Percentiles rank a stretch among this genome's conserved stretches.
phyloP scores from a whole-genome alignment of 2,329 filamentous ascomycete genomes.

The Mycosphaerella arachidis region DNA sequence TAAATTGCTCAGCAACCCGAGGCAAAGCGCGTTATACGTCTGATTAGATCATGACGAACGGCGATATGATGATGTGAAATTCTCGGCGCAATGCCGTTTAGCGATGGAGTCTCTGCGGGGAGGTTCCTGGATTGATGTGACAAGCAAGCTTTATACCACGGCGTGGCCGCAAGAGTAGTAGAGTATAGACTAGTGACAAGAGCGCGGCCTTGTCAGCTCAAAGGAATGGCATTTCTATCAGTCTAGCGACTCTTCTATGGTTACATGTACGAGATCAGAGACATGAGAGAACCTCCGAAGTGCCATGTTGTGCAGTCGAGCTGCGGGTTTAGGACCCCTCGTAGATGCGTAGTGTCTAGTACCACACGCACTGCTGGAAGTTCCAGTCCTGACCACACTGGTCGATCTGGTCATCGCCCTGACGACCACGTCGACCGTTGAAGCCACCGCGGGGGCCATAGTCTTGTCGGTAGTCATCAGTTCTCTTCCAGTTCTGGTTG shows the following conservation, averaged over 20 bases:
- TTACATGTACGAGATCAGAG: neutral
- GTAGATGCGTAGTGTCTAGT: neutral
- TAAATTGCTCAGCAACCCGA: constrained; percentile 9
- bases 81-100: neutral
- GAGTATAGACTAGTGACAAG: neutral
- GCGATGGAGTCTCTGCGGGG: constrained; percentile 1
- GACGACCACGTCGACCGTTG: neutral
- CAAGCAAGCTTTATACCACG: neutral
- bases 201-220: neutral
- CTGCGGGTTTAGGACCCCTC: neutral
- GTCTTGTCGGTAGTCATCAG: neutral
- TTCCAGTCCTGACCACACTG: neutral
- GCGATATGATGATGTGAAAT: neutral
- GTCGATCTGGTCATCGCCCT: neutral
- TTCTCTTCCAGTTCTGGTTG: neutral
- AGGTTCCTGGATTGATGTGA: neutral
- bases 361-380: neutral
- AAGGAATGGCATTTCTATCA: neutral
- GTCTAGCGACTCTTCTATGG: neutral
- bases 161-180: neutral
- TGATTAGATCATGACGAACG: neutral
- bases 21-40: constrained; percentile 4
- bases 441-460: neutral
- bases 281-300: neutral
- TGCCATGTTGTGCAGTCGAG: neutral